Evolutionary conservation across 176 grass and related monocot genomes (phyloP).

Genomic region (Bothriochloa decipiens): DNA sequence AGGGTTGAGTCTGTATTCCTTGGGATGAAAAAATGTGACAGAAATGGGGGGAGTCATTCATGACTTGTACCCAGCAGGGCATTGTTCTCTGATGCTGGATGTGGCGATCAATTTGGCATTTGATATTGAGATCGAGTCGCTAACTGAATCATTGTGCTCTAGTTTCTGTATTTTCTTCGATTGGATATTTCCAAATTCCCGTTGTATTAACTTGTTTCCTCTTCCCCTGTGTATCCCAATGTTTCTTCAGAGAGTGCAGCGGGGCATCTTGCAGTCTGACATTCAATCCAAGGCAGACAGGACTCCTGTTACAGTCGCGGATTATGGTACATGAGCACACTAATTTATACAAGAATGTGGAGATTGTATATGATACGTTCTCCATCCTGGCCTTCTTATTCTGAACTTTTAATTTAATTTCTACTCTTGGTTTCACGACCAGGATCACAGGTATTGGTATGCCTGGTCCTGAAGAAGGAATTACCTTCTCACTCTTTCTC

Average conservation of each 20-base stretch:
- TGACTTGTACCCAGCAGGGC: neutral
- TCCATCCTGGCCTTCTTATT: neutral
- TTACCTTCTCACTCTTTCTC: constrained; percentile 64
- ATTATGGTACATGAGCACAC: constrained; percentile 66
- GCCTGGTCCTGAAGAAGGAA: constrained; percentile 78
- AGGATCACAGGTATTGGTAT: constrained; percentile 93
- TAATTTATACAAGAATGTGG: neutral
- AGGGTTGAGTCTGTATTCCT: neutral
- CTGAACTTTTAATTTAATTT: neutral
- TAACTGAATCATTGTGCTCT: neutral
- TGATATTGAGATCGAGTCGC: neutral
- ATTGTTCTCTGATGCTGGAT: neutral
- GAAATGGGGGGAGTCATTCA: neutral
- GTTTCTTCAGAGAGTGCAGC: constrained; percentile 63
- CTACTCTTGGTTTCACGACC: neutral
- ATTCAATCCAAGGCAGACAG: constrained; percentile 82
- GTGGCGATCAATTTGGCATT: neutral
- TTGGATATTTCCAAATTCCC: neutral
- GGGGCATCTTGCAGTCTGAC: constrained; percentile 71
- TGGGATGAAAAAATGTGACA: neutral
- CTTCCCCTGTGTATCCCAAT: constrained; percentile 6
- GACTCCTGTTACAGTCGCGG: constrained; percentile 88
- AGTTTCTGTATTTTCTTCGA: neutral
- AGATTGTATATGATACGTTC: neutral
- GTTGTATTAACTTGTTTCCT: constrained; percentile 13